Percentiles rank a stretch among this genome's conserved stretches.
phyloP scores from a whole-genome alignment of 1,284 basidiomycete genomes.

The Pseudozyma flocculosa region DNA sequence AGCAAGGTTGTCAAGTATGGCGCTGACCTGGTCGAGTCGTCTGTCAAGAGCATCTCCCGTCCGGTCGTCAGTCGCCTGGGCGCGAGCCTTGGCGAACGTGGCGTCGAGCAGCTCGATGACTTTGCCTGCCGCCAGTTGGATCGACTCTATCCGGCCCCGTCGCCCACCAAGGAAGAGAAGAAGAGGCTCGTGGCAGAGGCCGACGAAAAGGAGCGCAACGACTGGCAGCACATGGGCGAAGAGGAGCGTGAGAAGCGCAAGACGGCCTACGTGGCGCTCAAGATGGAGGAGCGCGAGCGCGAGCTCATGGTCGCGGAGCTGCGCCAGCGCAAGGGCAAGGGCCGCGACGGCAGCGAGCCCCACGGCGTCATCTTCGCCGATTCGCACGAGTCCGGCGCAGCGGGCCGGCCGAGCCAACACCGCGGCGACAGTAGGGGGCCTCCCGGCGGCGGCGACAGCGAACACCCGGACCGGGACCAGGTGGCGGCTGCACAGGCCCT shows the following conservation, averaged over 20 bases:
- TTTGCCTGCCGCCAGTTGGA: conserved; percentile 84
- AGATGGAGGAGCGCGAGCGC: conserved; percentile 45
- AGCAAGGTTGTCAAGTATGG: conserved; percentile 84
- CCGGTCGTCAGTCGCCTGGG: conserved; percentile 76
- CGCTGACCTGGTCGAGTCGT: conserved; percentile 81
- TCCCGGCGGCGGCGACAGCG: neutral
- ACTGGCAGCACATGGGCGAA: conserved; percentile 41
- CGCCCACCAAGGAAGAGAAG: conserved; percentile 42
- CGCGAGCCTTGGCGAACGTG: conserved; percentile 62
- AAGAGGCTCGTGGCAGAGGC: conserved; percentile 36
- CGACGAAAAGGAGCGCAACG: conserved; percentile 36
- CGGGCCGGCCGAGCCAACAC: neutral
- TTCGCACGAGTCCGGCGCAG: neutral
- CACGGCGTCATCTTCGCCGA: neutral
- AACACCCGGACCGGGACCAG: conserved; percentile 5
- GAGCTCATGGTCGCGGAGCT: conserved; percentile 41
- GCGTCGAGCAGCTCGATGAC: conserved; percentile 72
- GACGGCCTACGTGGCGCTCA: conserved; percentile 38
- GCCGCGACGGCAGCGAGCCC: neutral
- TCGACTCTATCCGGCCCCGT: conserved; percentile 59
- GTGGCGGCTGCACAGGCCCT: conserved; percentile 46
- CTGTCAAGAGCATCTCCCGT: conserved; percentile 75
- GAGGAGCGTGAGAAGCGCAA: conserved; percentile 44
- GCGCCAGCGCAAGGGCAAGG: conserved; percentile 32
- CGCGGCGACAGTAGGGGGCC: too few relatives aligned